A percentile compares a stretch with the other conserved stretches of the same genome.
phyloP scores from a whole-genome alignment of 495 filamentous ascomycete species.

The Hypoxylon trugodes region DNA sequence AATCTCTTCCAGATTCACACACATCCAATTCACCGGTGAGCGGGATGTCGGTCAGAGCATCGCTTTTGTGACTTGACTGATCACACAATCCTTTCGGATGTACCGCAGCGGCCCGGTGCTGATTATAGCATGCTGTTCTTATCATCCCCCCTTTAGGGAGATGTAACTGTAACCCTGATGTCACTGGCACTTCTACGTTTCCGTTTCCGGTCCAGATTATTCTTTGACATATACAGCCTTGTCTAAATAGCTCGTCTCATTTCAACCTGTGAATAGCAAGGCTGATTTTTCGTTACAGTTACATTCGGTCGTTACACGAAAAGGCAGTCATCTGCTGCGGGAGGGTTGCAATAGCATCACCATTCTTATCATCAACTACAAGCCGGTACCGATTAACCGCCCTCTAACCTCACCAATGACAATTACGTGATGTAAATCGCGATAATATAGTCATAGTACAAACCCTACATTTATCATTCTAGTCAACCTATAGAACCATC shows the following conservation, averaged over 20 bases:
- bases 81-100: conserved; percentile 39
- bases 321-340: conserved; percentile 36
- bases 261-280: conserved; percentile 27
- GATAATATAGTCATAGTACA: conserved; percentile 12
- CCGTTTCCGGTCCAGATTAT: conserved; percentile 4
- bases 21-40: conserved; percentile 36
- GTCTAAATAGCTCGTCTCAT: conserved; percentile 20
- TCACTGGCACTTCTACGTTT: conserved; percentile 20
- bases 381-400: conserved; percentile 13
- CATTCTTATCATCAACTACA: conserved; percentile 31
- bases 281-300: conserved; percentile 25
- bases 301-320: conserved; percentile 32
- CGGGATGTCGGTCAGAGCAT: conserved; percentile 30
- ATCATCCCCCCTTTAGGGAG: conserved; percentile 10
- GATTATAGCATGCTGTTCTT: conserved; percentile 21
- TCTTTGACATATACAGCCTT: conserved; percentile 27
- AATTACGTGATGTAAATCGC: conserved; percentile 15
- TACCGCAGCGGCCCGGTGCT: conserved; percentile 28
- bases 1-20: conserved; percentile 34
- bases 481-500: neutral
- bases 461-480: neutral
- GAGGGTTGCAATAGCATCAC: conserved; percentile 35
- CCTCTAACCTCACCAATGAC: neutral
- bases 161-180: conserved; percentile 31
- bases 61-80: conserved; percentile 29